Percentiles rank a stretch among this genome's conserved stretches.
Evolutionary conservation across 345 rosid species (phyloP).

Genomic region (Syzygium aqueum): DNA sequence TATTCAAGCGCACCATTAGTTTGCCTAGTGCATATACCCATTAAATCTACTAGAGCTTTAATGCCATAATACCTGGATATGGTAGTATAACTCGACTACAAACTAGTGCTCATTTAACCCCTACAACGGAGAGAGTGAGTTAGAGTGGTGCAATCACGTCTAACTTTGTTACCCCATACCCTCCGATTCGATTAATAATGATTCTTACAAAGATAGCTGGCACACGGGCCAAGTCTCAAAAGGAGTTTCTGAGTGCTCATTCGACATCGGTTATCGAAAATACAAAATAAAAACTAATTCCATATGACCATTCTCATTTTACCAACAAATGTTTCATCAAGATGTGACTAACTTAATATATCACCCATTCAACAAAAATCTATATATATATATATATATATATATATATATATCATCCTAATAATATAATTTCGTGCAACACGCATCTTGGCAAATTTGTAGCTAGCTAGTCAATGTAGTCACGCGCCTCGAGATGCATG

Average conservation of each 20-base stretch:
- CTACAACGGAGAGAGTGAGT: background rate
- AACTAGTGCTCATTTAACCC: background rate
- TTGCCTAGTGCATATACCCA: background rate
- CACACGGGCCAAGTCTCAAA: background rate
- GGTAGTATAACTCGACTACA: background rate
- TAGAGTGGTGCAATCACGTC: background rate
- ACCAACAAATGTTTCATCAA: background rate
- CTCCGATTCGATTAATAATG: rapidly evolving
- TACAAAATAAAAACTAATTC: background rate
- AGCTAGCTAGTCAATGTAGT: background rate
- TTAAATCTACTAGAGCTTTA: background rate
- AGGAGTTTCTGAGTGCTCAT: background rate
- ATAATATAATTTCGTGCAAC: background rate
- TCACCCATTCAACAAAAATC: background rate
- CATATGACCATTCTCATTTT: background rate
- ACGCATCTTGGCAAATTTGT: background rate
- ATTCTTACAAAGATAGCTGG: too few relatives aligned
- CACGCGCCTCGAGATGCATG: background rate
- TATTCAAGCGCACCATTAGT: background rate
- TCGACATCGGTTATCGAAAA: background rate
- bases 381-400: too few relatives aligned
- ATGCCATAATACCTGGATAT: background rate
- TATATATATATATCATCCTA: background rate
- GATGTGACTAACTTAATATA: background rate
- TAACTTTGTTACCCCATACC: background rate